Evolutionary conservation across 306 rosid genomes (phyloP), one percentile per base, ranked within the genome.

Genomic region (Cucurbita moschata): DNA sequence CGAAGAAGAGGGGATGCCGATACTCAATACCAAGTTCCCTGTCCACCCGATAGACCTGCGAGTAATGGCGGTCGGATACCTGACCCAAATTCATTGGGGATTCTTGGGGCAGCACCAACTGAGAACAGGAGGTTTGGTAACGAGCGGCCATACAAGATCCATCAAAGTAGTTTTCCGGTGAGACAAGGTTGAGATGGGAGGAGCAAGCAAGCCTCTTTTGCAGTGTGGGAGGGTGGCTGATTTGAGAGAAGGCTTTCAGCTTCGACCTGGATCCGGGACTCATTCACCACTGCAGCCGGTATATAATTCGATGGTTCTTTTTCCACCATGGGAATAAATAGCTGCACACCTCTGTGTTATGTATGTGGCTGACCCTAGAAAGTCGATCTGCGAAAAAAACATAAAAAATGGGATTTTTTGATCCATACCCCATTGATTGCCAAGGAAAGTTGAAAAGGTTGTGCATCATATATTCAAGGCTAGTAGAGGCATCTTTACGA

Each of bases 81-180:
- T 11, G 96, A 95, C 77, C 96, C 96, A 54, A 91, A 76, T 73
- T 82, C 96, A 8, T 75, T 88, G 64, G 99, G 99, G 70, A 95
- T 95, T 83, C 96, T 95, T 77, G 99, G 99, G 73, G 99, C 99
- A 58, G 96, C 96, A 52, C 99, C 99, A 11, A 86, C 91, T 14
- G 96, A 94, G 63, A 77, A 66, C 63, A 86, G 83, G 80, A 94
- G 87, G 37, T 18, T 83, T 52, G 84, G 59, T 71, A 80, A 81
- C 16, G 96, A 85, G 78, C 88, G 91, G 79, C 89, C 96, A 46
- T 77, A 63, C 62, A 85, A 87, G 88, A 82, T 74, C 16, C 92
- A 92, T 18, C 88, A 89, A 58, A 71, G 85, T 75, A 94, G 92
- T 38, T 71, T 82, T 82, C 89, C 96, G 74, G 78, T 87, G 49